Base-by-base conservation (phyloP, 2,329 filamentous ascomycete species). In the Diaporthe citri region DNA sequence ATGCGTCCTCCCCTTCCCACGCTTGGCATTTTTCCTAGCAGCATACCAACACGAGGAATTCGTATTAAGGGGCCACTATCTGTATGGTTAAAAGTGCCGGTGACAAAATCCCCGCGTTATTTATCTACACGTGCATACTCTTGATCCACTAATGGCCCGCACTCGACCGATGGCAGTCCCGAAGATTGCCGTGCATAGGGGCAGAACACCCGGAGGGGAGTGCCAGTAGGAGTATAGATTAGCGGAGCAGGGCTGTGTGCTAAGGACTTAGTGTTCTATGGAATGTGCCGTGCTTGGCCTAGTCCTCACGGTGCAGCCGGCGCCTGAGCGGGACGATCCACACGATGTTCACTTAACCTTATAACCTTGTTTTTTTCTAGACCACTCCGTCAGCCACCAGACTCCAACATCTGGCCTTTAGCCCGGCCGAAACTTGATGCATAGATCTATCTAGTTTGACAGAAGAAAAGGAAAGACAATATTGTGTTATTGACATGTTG, bases 41-140 rank as follows among this genome's bases (percentile, higher is more conserved):
- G 31, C 46, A 31, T 17, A 0, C 3, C 64, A 67, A 67, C 46
- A 67, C 64, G 64, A 67, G 64, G 22, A 39, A 17, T 52, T 67
- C 46, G 64, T 67, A 67, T 67, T 52, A 51, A 62, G 36, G 64
- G 62, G 64, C 31, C 22, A 39, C 31, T 28, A 52, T 67, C 34
- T n/a, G 36, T 52, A 25, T 20, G 46, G 31, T 28, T 4, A 2
- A 20, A 39, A 67, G 64, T 3, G 8, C 34, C 22, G 46, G 12
- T 67, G 28, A 20, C 62, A 25, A n/a, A 67, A 52, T n/a, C 7
- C 41, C 62, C 31, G 46, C 20, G 22, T 15, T 52, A 6, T 39
- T 67, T 28, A 15, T 9, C 10, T 17, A 8, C n/a, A n/a, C n/a
- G n/a, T n/a, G n/a, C n/a, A n/a, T 51, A 2, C 12, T 28, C 8